Conservation (phyloP, 2,329 filamentous ascomycete species). For the Fusarium ramigenum region DNA sequence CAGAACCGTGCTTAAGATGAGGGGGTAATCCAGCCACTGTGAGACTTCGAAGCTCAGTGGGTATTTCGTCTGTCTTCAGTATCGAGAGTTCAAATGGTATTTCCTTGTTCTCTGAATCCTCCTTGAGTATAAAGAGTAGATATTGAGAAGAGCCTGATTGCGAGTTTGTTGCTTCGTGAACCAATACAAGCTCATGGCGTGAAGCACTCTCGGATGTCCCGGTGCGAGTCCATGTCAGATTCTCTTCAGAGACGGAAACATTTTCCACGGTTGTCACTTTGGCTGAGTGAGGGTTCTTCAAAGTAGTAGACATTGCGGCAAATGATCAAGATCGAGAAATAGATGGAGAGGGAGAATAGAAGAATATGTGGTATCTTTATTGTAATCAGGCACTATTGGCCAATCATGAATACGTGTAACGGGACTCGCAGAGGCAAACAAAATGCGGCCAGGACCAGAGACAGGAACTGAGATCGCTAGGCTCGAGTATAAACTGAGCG, state of each 20-base stretch:
- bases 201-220: conserved; percentile 21
- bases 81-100: conserved; percentile 43
- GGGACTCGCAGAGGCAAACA: not conserved
- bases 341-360: not conserved
- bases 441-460: not conserved
- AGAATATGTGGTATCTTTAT: conserved; percentile 24
- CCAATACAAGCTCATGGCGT: conserved; percentile 45
- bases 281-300: not conserved
- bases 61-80: conserved; percentile 43
- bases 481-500: not conserved
- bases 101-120: conserved; percentile 43
- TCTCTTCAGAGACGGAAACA: conserved; percentile 36
- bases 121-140: conserved; percentile 54
- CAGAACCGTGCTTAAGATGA: conserved; percentile 44
- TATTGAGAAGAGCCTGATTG: conserved; percentile 3
- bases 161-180: conserved; percentile 21
- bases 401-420: conserved; percentile 20
- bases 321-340: not conserved
- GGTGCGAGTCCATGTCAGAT: conserved; percentile 43
- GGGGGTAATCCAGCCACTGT: conserved; percentile 51
- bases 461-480: not conserved
- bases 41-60: conserved; percentile 52
- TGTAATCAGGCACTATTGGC: conserved; percentile 10
- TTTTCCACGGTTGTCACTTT: conserved; percentile 16
- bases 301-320: conserved; percentile 16